Base-by-base conservation (phyloP, 2,329 filamentous ascomycete genomes). In the Colletotrichum eremochloae region DNA sequence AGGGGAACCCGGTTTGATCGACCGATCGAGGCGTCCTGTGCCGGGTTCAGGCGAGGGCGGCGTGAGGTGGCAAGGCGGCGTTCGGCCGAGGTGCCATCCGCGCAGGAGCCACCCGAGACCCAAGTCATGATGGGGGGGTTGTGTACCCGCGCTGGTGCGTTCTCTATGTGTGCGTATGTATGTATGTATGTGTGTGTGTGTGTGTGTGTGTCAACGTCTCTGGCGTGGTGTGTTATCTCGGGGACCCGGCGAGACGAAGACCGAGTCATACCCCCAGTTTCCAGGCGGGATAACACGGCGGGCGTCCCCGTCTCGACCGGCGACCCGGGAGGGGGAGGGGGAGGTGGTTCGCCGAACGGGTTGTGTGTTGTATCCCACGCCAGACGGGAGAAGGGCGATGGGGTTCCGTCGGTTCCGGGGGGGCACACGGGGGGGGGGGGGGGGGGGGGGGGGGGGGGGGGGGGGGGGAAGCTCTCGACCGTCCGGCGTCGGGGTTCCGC, bases 1-100 rank as follows among this genome's bases (percentile, higher is more conserved):
- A 38, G 14, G 33, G n/a, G 44, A 31, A 36, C 14, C n/a, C 14
- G 44, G 44, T 52, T 63, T 63, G 44, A 63, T 63, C 60, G 60
- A 31, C 60, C 31, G 31, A 33, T 38, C 44, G 38, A 24, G 44
- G 46, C 14, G 31, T 36, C 58, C 31, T 24, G 9, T 20, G 9
- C 20, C 31, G 18, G n/a, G 44, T 46, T 53, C 14, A 18, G 48
- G 36, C 20, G 52, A 36, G 40, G 14, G 38, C 3, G 7, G 20
- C 46, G 62, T 44, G 36, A 11, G 38, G 24, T 31, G 11, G 31
- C 20, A 11, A 48, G 15, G 7, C 5, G 44, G 48, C 24, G 48
- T 52, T 52, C 48, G 48, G 48, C 7, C 48, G 12, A 15, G 48
- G 9, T 24, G 8, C 5, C 46, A 24, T 29, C 9, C n/a, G 46